Base-by-base conservation (phyloP, 768 basidiomycete species). In the Leccinellum rugosiceps region DNA sequence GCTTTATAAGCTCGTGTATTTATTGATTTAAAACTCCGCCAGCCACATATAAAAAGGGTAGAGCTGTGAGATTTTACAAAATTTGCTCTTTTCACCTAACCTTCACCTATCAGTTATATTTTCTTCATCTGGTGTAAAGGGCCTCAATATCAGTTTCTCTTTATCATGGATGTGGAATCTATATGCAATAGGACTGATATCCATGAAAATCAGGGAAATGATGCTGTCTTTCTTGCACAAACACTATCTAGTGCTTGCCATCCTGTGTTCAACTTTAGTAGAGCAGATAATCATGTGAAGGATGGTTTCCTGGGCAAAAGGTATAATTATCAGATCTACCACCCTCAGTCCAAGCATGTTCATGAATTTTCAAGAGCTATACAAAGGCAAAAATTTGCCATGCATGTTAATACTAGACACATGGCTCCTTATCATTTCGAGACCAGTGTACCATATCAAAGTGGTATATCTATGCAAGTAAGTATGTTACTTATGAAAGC, bases 321-420 rank as follows among this genome's bases (percentile, higher is more conserved):
- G 11, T 47, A 26, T 44, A 44, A 53, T n/a, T 30, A 53, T 43
- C 2, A 17, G 43, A 6, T 1, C 0, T 26, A 19, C 8, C 17
- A 52, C 10, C 15, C 45, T 19, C 3, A 10, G 4, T 4, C 10
- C 8, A 30, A 44, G 3, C 9, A 19, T 38, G 4, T 15, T 34
- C 13, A 55, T 14, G 2, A 8, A 1, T 2, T 23, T 53, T 4
- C 14, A 35, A 53, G n/a, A 2, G 4, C 17, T 25, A 6, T 44
- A 2, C 59, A 62, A 17, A 61, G 13, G 14, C 60, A 59, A 5
- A 62, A 34, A n/a, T 3, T 55, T 6, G 60, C 60, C 4, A 23
- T 68, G 43, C 34, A 60, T 41, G 19, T 67, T 34, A 70, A 70
- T 4, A 63, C 60, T 41, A 60, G 68, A 25, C 53, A 71, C 14